These are phyloP conservation scores for Aureobasidium melanogenum DNA, from an alignment of 2,329 filamentous ascomycete species.

Conservation along the genomic window DNA sequence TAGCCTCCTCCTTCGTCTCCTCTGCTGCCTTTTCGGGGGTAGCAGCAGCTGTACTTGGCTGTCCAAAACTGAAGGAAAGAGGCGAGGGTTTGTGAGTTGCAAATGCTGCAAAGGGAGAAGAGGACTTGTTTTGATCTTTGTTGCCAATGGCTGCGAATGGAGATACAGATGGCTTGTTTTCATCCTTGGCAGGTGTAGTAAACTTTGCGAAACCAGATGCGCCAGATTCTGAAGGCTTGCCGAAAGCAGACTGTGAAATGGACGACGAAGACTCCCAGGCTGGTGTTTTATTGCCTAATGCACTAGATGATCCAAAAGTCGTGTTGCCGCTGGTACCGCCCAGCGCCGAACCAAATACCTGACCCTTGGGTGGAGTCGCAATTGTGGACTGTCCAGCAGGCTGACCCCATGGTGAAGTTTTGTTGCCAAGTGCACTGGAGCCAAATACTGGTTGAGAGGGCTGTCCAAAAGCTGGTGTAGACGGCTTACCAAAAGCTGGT, in stretches of 20 bases:
- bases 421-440: slow-evolving; percentile 20
- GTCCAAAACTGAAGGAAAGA: slow-evolving; percentile 13
- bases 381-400: slow-evolving; percentile 12
- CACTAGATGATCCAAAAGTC: slow-evolving; percentile 17
- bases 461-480: slow-evolving; percentile 12
- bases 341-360: slow-evolving; percentile 19
- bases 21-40: slow-evolving; percentile 15
- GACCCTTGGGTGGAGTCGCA: slow-evolving; percentile 8
- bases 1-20: slow-evolving; percentile 22
- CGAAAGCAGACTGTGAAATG: slow-evolving; percentile 17
- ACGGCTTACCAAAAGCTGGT: slow-evolving; percentile 7
- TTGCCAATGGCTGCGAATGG: slow-evolving; percentile 12
- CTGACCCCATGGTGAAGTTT: slow-evolving; percentile 22
- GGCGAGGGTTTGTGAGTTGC: slow-evolving; percentile 23
- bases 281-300: slow-evolving; percentile 15
- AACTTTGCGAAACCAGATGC: slow-evolving; percentile 22
- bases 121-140: slow-evolving; percentile 14
- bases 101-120: slow-evolving; percentile 18
- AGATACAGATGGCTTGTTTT: slow-evolving; percentile 21
- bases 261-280: slow-evolving; percentile 14
- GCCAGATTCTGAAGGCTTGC: slow-evolving; percentile 20
- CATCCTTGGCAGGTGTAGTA: slow-evolving; percentile 21
- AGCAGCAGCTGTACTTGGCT: slow-evolving; percentile 11
- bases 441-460: neutral
- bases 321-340: slow-evolving; percentile 11